Evolutionary conservation across 352 stramenopile genomes (phyloP).

Genomic region (Pythium utonaiense): DNA sequence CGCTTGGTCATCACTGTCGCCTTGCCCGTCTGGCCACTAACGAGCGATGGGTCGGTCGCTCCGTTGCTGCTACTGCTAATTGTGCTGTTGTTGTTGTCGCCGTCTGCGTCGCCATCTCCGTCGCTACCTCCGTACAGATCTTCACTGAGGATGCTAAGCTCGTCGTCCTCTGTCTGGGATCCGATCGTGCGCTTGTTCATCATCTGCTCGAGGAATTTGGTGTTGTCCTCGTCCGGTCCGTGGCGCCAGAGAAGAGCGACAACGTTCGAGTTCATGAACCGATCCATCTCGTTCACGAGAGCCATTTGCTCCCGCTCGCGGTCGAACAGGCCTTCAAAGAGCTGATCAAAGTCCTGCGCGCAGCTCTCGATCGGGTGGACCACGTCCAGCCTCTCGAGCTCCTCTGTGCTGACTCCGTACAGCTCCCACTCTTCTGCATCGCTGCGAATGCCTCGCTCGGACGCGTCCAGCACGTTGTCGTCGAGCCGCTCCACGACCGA

Average conservation of each 20-base stretch:
- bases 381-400: conserved; percentile 34
- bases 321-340: conserved; percentile 43
- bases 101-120: conserved; percentile 8
- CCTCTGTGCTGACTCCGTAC: conserved; percentile 35
- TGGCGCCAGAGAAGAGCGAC: conserved; percentile 68
- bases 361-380: conserved; percentile 52
- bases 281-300: conserved; percentile 54
- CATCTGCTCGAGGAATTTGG: conserved; percentile 56
- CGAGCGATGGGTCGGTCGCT: neutral
- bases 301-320: conserved; percentile 36
- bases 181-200: conserved; percentile 32
- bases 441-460: conserved; percentile 14
- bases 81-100: neutral
- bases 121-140: conserved; percentile 20
- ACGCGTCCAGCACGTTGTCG: conserved; percentile 10
- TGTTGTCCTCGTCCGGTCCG: conserved; percentile 43
- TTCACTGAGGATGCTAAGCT: conserved; percentile 8
- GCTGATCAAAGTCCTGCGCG: conserved; percentile 53
- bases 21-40: conserved; percentile 23
- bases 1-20: conserved; percentile 37
- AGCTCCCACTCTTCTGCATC: conserved; percentile 46
- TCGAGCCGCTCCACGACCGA: conserved; percentile 21
- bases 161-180: conserved; percentile 39
- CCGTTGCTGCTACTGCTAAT: neutral
- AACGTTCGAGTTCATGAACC: conserved; percentile 66